These are phyloP conservation scores for Westerdykella sp. DNA, from an alignment of 2,329 filamentous ascomycete species.

Conservation along the genomic window DNA sequence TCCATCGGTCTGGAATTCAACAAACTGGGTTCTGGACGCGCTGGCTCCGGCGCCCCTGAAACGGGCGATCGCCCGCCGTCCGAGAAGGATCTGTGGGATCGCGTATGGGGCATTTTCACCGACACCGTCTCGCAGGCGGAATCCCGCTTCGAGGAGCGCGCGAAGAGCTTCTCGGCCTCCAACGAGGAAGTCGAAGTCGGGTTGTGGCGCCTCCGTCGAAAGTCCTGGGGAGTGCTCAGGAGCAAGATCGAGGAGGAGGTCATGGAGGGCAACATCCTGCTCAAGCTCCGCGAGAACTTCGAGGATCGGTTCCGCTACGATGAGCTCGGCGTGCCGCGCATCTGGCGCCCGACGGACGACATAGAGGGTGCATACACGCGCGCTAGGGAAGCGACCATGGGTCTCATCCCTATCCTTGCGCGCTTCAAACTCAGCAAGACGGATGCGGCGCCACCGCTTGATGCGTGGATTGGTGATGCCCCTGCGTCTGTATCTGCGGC, in stretches of 20 bases:
- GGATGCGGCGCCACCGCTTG: conserved; percentile 71
- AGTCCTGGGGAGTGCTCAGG: conserved; percentile 87
- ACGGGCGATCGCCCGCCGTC: conserved; percentile 61
- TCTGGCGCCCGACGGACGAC: conserved; percentile 94
- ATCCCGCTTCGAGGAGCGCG: conserved; percentile 75
- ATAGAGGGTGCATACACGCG: conserved; percentile 94
- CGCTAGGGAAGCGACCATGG: conserved; percentile 85
- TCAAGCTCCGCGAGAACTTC: conserved; percentile 96
- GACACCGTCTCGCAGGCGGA: conserved; percentile 74
- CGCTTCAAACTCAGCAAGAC: conserved; percentile 74
- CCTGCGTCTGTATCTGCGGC: conserved; percentile 68
- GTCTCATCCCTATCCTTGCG: conserved; percentile 81
- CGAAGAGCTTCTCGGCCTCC: conserved; percentile 88
- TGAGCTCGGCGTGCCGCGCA: conserved; percentile 84
- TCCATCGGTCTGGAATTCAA: conserved; percentile 92
- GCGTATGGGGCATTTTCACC: conserved; percentile 57
- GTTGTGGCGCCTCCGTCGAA: conserved; percentile 83
- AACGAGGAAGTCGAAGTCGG: conserved; percentile 87
- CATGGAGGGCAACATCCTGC: conserved; percentile 29
- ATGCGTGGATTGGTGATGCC: conserved; percentile 73
- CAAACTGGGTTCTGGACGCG: conserved; percentile 82
- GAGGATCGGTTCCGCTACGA: conserved; percentile 99
- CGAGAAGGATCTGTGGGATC: conserved; percentile 91
- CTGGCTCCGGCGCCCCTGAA: conserved; percentile 73
- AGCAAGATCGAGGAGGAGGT: conserved; percentile 95